phyloP scores from a whole-genome alignment of 2,329 filamentous ascomycete genomes.

The Pseudogymnoascus sp. region DNA sequence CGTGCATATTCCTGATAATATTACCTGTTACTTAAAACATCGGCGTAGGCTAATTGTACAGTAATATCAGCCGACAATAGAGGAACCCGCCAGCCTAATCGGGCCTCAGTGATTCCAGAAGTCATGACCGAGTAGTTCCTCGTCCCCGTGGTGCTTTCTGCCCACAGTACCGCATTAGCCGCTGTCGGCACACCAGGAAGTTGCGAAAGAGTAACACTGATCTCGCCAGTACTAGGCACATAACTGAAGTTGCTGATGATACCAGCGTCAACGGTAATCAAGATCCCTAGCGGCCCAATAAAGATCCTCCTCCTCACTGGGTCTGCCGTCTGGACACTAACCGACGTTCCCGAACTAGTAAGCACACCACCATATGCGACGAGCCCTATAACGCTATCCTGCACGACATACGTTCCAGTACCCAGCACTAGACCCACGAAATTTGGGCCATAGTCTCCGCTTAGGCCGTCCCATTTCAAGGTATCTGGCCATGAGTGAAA shows the following conservation, averaged over 20 bases:
- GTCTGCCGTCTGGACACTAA: constrained; percentile 36
- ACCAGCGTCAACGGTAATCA: constrained; percentile 37
- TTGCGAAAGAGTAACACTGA: not conserved
- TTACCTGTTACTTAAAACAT: not conserved
- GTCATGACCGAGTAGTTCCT: not conserved
- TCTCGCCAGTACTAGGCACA: not conserved
- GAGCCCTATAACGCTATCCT: constrained; percentile 38
- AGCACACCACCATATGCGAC: constrained; percentile 42
- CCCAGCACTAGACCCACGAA: constrained; percentile 45
- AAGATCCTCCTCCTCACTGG: constrained; percentile 41
- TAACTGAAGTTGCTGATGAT: constrained; percentile 34
- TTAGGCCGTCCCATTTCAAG: constrained; percentile 47
- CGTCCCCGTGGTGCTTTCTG: not conserved
- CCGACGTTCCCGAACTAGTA: constrained; percentile 16
- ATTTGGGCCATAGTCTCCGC: constrained; percentile 49
- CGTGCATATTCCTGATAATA: no score
- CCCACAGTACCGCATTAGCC: not conserved
- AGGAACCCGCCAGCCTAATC: not conserved
- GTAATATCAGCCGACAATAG: not conserved
- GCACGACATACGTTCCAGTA: constrained; percentile 41
- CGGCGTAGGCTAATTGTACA: not conserved
- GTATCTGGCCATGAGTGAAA: constrained; percentile 52
- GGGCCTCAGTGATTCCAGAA: not conserved
- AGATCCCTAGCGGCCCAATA: constrained; percentile 37
- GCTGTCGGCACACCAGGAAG: not conserved